Evolutionary conservation across 2,329 filamentous ascomycete genomes (phyloP), one percentile per base, ranked within the genome.

Genomic region (Colletotrichum theobromicola): DNA sequence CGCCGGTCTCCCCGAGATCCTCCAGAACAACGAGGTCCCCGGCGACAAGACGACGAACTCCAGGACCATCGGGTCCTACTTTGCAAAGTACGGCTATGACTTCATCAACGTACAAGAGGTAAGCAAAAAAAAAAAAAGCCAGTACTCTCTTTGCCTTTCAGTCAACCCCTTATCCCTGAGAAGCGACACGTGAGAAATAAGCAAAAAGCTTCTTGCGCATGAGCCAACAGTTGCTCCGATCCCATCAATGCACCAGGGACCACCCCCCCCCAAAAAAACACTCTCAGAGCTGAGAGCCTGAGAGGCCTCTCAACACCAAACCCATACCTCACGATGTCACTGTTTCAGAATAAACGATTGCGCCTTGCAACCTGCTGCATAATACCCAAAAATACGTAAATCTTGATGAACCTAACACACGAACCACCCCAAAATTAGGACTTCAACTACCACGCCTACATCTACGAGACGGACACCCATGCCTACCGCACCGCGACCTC

Each of bases 21-120:
- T 93, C 61, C 90, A 93, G 75, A 81, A 80, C 78, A 93, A 93
- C 79, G 90, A 88, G 6, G 88, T 93, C 3, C 87, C 90, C 3
- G 91, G 92, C 26, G 89, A 92, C 81, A 93, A 93, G 83, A 83
- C 84, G 1, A 85, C 85, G 8, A 93, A 93, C 81, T 86, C 91
- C 2, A 84, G 84, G 12, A 81, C 83, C 32, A 92, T 93, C 63
- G 92, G 92, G 1, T 79, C 85, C 6, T 85, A 88, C 67, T 90
- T 94, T 77, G 84, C 88, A 7, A 76, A 89, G 78, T 89, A 91
- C 72, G 86, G 83, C 70, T 92, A 90, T 82, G 90, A 92, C 77
- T 83, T 94, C 32, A 90, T 93, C 79, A 87, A 94, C 76, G 84
- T 92, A 16, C 92, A 94, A 80, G 92, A 93, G 85, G 88, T 88